These are phyloP conservation scores for Xylariomycetidae sp. DNA, from an alignment of 2,329 filamentous ascomycete genomes.

Conservation along the genomic window DNA sequence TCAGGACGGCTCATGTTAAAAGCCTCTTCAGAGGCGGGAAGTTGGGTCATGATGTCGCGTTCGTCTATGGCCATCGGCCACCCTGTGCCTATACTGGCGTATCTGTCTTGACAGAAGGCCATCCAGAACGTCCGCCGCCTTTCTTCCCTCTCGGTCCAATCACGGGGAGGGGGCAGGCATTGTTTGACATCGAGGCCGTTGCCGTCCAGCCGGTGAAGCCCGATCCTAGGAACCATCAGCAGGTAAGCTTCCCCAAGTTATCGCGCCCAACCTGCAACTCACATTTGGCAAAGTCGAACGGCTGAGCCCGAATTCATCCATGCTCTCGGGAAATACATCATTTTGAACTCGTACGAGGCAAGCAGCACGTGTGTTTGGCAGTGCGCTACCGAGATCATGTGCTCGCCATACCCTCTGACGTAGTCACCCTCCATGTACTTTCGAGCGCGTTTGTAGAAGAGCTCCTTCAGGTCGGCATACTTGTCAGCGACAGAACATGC, in stretches of 20 bases:
- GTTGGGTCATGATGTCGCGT: conserved; percentile 77
- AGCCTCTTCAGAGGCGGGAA: conserved; percentile 79
- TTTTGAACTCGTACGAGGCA: conserved; percentile 86
- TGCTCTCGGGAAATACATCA: conserved; percentile 93
- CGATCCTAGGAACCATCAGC: conserved; percentile 67
- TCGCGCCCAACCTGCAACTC: conserved; percentile 21
- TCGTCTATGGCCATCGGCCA: conserved; percentile 97
- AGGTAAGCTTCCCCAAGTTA: conserved; percentile 33
- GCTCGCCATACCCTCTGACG: conserved; percentile 86
- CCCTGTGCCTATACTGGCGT: conserved; percentile 91
- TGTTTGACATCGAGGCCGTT: conserved; percentile 84
- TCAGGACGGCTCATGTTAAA: conserved; percentile 76
- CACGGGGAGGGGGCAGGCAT: conserved; percentile 75
- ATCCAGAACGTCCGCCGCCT: conserved; percentile 91
- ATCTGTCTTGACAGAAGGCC: conserved; percentile 83
- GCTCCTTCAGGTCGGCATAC: conserved; percentile 69
- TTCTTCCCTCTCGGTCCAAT: conserved; percentile 94
- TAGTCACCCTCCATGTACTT: conserved; percentile 90
- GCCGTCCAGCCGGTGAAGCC: conserved; percentile 81
- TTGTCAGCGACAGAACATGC: conserved; percentile 83
- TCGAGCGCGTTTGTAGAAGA: conserved; percentile 83
- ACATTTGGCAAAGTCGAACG: conserved; percentile 80
- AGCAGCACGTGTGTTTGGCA: conserved; percentile 80
- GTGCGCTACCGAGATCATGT: conserved; percentile 78
- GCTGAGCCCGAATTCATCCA: conserved; percentile 88